phyloP scores from a whole-genome alignment of 139 green algal genomes.

The Chlamydomonas schloesseri region DNA sequence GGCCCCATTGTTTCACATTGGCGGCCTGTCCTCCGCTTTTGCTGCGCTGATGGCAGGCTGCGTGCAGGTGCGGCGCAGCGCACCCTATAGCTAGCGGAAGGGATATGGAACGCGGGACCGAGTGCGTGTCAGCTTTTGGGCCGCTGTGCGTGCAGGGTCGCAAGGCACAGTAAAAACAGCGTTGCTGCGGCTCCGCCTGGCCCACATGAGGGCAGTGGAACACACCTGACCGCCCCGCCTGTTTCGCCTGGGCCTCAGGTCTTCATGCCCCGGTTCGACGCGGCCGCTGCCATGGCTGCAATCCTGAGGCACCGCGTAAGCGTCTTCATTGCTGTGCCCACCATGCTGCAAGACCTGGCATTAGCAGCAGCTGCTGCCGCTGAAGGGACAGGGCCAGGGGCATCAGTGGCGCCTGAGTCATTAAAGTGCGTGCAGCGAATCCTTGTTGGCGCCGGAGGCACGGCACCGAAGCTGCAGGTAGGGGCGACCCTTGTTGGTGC shows the following conservation, averaged over 20 bases:
- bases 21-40: constrained; percentile 84
- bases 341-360: constrained; percentile 87
- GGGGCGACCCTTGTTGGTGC: too few species aligned
- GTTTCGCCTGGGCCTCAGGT: constrained; percentile 48
- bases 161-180: too few species aligned
- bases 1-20: constrained; percentile 91
- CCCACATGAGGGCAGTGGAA: too few species aligned
- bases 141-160: too few species aligned
- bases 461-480: constrained; percentile 34
- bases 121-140: too few species aligned
- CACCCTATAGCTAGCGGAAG: too few species aligned
- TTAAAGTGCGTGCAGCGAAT: constrained; percentile 44
- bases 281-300: neutral
- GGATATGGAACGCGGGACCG: too few species aligned
- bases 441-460: constrained; percentile 51
- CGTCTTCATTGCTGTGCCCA: constrained; percentile 87
- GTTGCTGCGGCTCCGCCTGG: too few species aligned
- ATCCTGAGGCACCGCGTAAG: constrained; percentile 71
- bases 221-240: too few species aligned
- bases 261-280: constrained; percentile 61
- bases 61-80: constrained; percentile 14
- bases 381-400: neutral
- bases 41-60: constrained; percentile 81
- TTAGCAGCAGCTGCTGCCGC: neutral
- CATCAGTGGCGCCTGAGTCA: too few species aligned